Evolutionary conservation across 306 rosid genomes (phyloP), one percentile per base, ranked within the genome.

Genomic region (Fragaria iinumae): DNA sequence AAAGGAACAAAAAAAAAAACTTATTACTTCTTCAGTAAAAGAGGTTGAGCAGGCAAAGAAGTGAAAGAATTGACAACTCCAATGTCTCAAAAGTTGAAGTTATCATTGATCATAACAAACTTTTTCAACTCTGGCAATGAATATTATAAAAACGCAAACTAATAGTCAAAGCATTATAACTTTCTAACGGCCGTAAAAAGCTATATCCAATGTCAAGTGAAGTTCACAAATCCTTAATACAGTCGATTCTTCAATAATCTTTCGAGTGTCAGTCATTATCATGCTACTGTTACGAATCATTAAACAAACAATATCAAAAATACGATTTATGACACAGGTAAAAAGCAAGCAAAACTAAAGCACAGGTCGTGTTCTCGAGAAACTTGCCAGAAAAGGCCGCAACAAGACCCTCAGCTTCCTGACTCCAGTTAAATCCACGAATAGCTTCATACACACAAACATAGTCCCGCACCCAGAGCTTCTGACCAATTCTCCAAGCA

Each of bases 331-430:
- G 29, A 69, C 7, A 6, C 4, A 4, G 0, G 21, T 10, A 11
- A 7, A 67, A 67, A 6, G 32, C 2, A 67, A 1, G 13, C 1
- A 8, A 74, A 5, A 68, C 2, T 38, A 3, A 36, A 49, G 59
- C 63, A 41, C 14, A 69, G 6, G 43, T 29, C 4, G 7, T 13
- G 39, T 38, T 49, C 32, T n/a, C 0, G 14, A 71, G 77, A 87
- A 32, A 75, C 88, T 85, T 89, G 78, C 99, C 99, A 85, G 98
- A 89, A 80, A 90, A 92, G 72, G 98, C 91, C 50, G 90, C 84
- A 38, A 96, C 85, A 45, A 89, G 82, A 74, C 77, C 85, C 62
- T 89, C 88, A 73, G 89, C 83, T 72, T 91, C 91, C 83, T 80
- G 96, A 79, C 83, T 88, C 98, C 98, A 92, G 43, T 91, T 91